A percentile compares a stretch with the other conserved stretches of the same genome.
Evolutionary conservation across 2,329 filamentous ascomycete species (phyloP).

Genomic region (Talaromyces rugulosus): DNA sequence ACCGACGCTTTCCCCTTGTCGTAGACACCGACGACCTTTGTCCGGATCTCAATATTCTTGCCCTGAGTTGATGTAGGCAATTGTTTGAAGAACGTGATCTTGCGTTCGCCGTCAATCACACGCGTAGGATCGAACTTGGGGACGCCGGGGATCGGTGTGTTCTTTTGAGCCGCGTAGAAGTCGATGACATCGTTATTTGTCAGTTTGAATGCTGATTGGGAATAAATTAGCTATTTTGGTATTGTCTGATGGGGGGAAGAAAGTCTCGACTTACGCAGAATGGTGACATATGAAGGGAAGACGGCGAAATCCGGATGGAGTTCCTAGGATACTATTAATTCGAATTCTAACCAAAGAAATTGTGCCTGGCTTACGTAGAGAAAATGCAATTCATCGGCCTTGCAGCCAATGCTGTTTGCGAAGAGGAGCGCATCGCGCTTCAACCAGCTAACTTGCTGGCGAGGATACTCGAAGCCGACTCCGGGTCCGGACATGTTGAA

Average conservation of each 20-base stretch:
- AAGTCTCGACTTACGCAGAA: conserved; percentile 58
- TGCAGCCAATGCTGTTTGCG: conserved; percentile 81
- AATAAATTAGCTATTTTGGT: background rate
- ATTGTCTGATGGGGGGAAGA: background rate
- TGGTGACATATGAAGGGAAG: conserved; percentile 83
- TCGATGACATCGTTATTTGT: conserved; percentile 72
- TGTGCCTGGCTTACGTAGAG: conserved; percentile 65
- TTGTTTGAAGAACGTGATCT: conserved; percentile 70
- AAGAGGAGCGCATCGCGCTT: conserved; percentile 88
- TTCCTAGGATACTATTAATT: conserved; percentile 55
- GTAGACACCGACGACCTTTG: conserved; percentile 78
- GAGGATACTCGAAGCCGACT: conserved; percentile 74
- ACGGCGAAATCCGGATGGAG: conserved; percentile 79
- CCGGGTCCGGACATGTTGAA: conserved; percentile 48
- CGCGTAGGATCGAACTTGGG: conserved; percentile 71
- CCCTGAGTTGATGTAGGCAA: conserved; percentile 69
- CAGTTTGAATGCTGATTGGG: conserved; percentile 64
- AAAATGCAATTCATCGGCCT: conserved; percentile 83
- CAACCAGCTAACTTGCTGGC: conserved; percentile 72
- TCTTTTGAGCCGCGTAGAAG: conserved; percentile 70
- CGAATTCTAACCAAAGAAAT: background rate
- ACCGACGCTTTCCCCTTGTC: conserved; percentile 85
- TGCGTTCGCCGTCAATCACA: conserved; percentile 79
- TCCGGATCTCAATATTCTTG: conserved; percentile 68
- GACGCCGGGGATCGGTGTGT: conserved; percentile 66